A percentile compares a stretch with the other conserved stretches of the same genome.
Evolutionary conservation across 129 eudicot species (phyloP).

Genomic region (Pittosporum tobira): DNA sequence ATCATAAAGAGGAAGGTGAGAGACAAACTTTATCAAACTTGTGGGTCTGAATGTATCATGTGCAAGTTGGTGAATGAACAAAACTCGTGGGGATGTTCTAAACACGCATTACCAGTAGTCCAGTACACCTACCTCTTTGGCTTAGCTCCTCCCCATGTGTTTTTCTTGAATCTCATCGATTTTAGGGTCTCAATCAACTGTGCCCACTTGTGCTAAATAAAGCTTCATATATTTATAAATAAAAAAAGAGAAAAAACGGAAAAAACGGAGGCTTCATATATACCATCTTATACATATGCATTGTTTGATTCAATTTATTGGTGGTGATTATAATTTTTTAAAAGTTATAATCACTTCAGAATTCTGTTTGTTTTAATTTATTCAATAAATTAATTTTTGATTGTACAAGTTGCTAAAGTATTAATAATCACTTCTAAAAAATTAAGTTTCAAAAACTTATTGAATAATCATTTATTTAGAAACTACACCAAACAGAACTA

Average conservation of each 20-base stretch:
- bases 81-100: constrained; percentile 13
- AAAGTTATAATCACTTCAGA: too few species aligned
- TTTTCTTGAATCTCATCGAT: neutral
- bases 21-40: constrained; percentile 1
- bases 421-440: too few species aligned
- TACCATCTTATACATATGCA: neutral
- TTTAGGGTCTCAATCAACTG: neutral
- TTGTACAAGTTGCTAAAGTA: too few species aligned
- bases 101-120: constrained; percentile 8
- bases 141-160: constrained; percentile 6
- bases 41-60: neutral
- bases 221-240: too few species aligned
- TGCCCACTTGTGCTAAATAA: neutral
- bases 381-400: too few species aligned
- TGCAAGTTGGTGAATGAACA: constrained; percentile 10
- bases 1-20: neutral
- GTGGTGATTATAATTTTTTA: too few species aligned
- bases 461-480: too few species aligned
- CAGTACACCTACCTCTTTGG: constrained; percentile 3
- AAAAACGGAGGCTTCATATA: neutral
- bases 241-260: too few species aligned
- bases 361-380: too few species aligned
- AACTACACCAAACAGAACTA: too few species aligned
- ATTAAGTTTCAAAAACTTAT: too few species aligned
- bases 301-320: too few species aligned